Evolutionary conservation across 2,329 filamentous ascomycete genomes (phyloP).

Genomic region (Hymenoscyphus albidus): DNA sequence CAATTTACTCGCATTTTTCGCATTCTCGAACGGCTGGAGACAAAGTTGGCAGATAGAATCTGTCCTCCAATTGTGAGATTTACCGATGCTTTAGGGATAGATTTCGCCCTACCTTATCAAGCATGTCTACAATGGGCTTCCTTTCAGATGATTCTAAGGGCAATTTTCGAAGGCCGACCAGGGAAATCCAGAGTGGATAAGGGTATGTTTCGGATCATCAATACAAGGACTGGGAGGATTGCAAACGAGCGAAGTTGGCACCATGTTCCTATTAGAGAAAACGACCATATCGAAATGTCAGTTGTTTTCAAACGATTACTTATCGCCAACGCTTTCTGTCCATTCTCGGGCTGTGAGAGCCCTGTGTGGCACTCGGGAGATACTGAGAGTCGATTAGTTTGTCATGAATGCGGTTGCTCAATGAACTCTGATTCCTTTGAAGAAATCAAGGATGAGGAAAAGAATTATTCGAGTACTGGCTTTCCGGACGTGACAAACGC

Average conservation of each 20-base stretch:
- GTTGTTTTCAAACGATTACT: neutral
- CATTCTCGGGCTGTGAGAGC: neutral
- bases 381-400: neutral
- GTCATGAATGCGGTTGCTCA: neutral
- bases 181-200: neutral
- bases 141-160: neutral
- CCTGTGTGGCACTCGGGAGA: neutral
- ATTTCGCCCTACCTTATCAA: conserved; percentile 11
- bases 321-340: neutral
- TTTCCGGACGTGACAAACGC: too few species aligned
- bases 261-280: neutral
- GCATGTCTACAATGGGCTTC: conserved; percentile 10
- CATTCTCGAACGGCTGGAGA: neutral
- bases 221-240: neutral
- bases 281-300: neutral
- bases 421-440: neutral
- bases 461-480: neutral
- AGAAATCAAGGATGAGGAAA: neutral
- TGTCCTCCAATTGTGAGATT: conserved; percentile 9
- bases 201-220: neutral
- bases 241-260: neutral
- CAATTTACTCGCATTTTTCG: neutral
- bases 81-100: conserved; percentile 13
- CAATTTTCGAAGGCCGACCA: neutral
- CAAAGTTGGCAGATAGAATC: neutral